Evolutionary conservation across 2,329 filamentous ascomycete genomes (phyloP).

Genomic region (Trichoderma arundinaceum): DNA sequence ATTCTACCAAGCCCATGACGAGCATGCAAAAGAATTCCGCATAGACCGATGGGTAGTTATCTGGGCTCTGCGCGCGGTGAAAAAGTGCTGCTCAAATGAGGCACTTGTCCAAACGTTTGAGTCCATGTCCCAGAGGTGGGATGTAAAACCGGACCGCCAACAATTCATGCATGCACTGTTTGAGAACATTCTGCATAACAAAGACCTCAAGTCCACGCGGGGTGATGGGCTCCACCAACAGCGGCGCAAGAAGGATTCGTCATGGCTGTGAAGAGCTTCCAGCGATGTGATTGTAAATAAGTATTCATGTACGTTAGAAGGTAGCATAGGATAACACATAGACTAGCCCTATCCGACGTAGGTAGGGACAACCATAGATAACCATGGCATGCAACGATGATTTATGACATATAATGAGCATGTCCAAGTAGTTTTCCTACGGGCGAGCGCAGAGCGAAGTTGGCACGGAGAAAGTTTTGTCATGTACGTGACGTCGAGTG

Average conservation of each 20-base stretch:
- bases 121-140: slow-evolving; percentile 55
- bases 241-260: slow-evolving; percentile 40
- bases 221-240: slow-evolving; percentile 39
- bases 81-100: slow-evolving; percentile 59
- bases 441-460: background rate
- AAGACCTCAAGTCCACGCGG: slow-evolving; percentile 41
- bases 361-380: background rate
- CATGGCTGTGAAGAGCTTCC: slow-evolving; percentile 39
- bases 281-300: slow-evolving; percentile 16
- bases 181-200: slow-evolving; percentile 48
- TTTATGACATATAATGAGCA: slow-evolving; percentile 29
- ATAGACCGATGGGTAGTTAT: slow-evolving; percentile 66
- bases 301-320: slow-evolving; percentile 14
- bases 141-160: slow-evolving; percentile 48
- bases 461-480: slow-evolving; percentile 39
- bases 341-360: background rate
- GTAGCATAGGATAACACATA: slow-evolving; percentile 15
- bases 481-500: slow-evolving; percentile 39
- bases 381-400: background rate
- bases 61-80: slow-evolving; percentile 68
- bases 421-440: background rate
- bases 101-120: slow-evolving; percentile 62
- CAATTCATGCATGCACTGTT: slow-evolving; percentile 56
- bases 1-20: slow-evolving; percentile 62
- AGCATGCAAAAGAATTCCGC: slow-evolving; percentile 52